Percentiles rank a stretch among this genome's conserved stretches.
These are phyloP conservation scores for Moniliophthora roreri DNA, from an alignment of 1,284 basidiomycete species.

Conservation along the genomic window DNA sequence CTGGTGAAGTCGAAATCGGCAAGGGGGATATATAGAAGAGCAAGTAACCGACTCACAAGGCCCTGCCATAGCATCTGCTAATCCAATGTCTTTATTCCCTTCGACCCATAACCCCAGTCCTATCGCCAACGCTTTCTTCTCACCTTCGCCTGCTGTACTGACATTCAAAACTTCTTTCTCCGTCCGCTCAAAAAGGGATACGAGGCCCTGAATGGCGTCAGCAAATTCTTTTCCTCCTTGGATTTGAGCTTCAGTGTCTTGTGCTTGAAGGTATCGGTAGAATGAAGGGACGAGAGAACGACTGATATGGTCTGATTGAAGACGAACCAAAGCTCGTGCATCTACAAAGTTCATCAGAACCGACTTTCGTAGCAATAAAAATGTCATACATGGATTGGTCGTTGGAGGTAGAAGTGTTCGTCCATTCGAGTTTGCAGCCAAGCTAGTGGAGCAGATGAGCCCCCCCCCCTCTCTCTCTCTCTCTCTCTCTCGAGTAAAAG, in stretches of 20 bases:
- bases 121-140: conserved; percentile 27
- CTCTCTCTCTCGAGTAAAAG: too few relatives aligned
- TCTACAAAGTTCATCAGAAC: too few relatives aligned
- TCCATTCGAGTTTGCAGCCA: conserved; percentile 25
- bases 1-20: conserved; percentile 30
- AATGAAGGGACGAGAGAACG: conserved; percentile 71
- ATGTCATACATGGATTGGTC: conserved; percentile 58
- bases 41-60: conserved; percentile 58
- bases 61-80: conserved; percentile 69
- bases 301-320: conserved; percentile 70
- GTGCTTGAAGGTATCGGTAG: conserved; percentile 78
- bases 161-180: conserved; percentile 44
- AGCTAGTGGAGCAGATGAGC: too few relatives aligned
- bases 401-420: conserved; percentile 56
- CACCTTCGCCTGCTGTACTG: conserved; percentile 35
- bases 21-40: not conserved
- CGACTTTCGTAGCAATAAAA: conserved; percentile 8
- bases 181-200: conserved; percentile 57
- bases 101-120: conserved; percentile 57
- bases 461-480: too few relatives aligned
- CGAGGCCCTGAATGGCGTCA: conserved; percentile 52
- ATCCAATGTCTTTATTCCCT: conserved; percentile 54
- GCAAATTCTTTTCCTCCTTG: conserved; percentile 58
- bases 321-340: conserved; percentile 62
- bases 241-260: conserved; percentile 58